Conservation (phyloP, 78 protist species). For the Pigoraptor vietnamica region DNA sequence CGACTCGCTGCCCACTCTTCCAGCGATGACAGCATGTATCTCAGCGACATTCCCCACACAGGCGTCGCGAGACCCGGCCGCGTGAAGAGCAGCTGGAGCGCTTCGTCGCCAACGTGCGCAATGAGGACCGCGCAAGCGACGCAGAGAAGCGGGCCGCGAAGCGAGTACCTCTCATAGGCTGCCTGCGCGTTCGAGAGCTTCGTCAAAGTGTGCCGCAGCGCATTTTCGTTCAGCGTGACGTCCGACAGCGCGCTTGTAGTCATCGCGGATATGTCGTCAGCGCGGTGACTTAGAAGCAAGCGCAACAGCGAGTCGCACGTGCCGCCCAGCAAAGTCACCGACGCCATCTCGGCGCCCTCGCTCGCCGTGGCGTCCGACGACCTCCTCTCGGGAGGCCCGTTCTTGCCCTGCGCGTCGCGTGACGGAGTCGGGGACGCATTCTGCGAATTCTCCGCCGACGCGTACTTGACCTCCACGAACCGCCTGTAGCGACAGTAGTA, state of each 20-base stretch:
- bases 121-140: neutral
- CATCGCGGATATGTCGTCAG: neutral
- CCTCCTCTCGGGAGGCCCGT: neutral
- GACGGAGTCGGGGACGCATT: neutral
- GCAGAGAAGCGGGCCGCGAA: neutral
- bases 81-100: neutral
- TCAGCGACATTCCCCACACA: neutral
- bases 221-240: neutral
- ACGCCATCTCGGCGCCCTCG: neutral
- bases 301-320: neutral
- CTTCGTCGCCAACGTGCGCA: neutral
- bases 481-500: neutral
- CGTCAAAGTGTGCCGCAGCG: neutral
- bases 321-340: neutral
- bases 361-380: neutral
- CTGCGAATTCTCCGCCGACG: too few relatives aligned
- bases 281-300: neutral
- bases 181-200: neutral
- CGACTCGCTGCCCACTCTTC: neutral
- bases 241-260: neutral
- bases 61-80: neutral
- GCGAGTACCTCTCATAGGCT: neutral
- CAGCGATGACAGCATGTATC: neutral
- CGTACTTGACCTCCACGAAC: neutral
- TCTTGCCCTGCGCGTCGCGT: neutral